A percentile compares a stretch with the other conserved stretches of the same genome.
Evolutionary conservation across 1,284 basidiomycete species (phyloP).

Genomic region (Microbotryum intermedium): DNA sequence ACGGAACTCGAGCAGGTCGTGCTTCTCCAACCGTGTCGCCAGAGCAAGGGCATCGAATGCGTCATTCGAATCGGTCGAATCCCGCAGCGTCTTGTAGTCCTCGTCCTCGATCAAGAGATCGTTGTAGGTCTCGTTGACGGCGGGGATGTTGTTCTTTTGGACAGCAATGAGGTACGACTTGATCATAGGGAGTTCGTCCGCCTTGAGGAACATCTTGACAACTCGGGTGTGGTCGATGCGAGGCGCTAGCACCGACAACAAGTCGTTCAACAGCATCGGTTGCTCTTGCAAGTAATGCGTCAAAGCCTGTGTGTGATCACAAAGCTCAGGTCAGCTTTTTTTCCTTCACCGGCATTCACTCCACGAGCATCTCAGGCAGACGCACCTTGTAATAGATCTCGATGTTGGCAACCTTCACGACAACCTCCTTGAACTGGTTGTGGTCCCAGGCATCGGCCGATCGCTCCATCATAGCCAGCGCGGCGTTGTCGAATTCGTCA

Average conservation of each 20-base stretch:
- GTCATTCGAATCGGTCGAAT: constrained; percentile 93
- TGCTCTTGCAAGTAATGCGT: constrained; percentile 88
- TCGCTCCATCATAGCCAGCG: constrained; percentile 94
- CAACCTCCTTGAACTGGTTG: constrained; percentile 95
- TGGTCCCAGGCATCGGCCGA: constrained; percentile 97
- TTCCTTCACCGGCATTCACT: constrained; percentile 39
- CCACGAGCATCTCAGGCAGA: constrained; percentile 20
- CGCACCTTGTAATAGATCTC: constrained; percentile 86
- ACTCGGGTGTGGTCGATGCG: constrained; percentile 92
- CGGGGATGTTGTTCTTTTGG: constrained; percentile 89
- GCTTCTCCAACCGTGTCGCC: constrained; percentile 76
- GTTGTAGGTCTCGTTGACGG: constrained; percentile 96
- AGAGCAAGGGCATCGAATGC: constrained; percentile 91
- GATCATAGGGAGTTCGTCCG: constrained; percentile 92
- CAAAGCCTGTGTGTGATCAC: constrained; percentile 44
- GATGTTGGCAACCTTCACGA: constrained; percentile 91
- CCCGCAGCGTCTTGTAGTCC: constrained; percentile 91
- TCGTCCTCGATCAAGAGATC: constrained; percentile 96
- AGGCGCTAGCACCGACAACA: constrained; percentile 81
- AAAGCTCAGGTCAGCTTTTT: constrained; percentile 14
- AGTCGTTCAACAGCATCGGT: constrained; percentile 83
- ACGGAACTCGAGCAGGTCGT: constrained; percentile 91
- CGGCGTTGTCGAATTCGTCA: constrained; percentile 80
- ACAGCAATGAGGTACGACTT: constrained; percentile 94
- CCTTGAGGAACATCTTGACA: constrained; percentile 77